Conservation (phyloP, 208 protist species). For the Leishmania mexicana region DNA sequence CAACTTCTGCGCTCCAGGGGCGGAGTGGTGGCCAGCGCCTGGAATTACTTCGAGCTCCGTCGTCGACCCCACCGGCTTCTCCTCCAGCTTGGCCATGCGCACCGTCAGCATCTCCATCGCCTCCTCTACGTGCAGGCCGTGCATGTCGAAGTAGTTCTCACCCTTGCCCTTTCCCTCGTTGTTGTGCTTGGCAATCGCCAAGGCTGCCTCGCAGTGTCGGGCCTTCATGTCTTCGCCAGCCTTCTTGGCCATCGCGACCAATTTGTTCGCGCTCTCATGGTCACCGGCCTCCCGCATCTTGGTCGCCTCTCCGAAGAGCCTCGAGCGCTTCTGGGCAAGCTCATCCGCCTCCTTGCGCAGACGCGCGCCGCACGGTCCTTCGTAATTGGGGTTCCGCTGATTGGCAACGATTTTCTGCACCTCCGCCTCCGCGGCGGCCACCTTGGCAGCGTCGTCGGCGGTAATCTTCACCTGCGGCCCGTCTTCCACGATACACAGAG, state of each 20-base stretch:
- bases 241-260: slow-evolving; percentile 42
- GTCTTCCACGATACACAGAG: slow-evolving; percentile 42
- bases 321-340: slow-evolving; percentile 43
- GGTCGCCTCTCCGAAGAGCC: slow-evolving; percentile 49
- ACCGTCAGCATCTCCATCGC: slow-evolving; percentile 44
- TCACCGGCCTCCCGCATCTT: slow-evolving; percentile 37
- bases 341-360: slow-evolving; percentile 51
- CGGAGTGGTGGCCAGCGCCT: slow-evolving; percentile 65
- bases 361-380: slow-evolving; percentile 38
- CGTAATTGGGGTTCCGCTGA: slow-evolving; percentile 67
- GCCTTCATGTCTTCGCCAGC: slow-evolving; percentile 37
- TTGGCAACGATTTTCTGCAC: slow-evolving; percentile 40
- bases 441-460: slow-evolving; percentile 38
- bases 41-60: slow-evolving; percentile 52
- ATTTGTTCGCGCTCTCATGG: slow-evolving; percentile 29
- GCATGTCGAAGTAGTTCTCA: slow-evolving; percentile 58
- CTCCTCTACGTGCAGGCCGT: slow-evolving; percentile 59
- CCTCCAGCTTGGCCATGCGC: slow-evolving; percentile 43
- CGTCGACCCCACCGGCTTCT: slow-evolving; percentile 31
- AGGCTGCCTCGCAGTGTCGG: slow-evolving; percentile 42
- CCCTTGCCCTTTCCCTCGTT: slow-evolving; percentile 63
- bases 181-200: slow-evolving; percentile 50
- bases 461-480: slow-evolving; percentile 55
- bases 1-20: slow-evolving; percentile 42
- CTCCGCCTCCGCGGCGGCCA: slow-evolving; percentile 36